Evolutionary conservation across 106 monocot species (phyloP).

Genomic region (Allium fistulosum): DNA sequence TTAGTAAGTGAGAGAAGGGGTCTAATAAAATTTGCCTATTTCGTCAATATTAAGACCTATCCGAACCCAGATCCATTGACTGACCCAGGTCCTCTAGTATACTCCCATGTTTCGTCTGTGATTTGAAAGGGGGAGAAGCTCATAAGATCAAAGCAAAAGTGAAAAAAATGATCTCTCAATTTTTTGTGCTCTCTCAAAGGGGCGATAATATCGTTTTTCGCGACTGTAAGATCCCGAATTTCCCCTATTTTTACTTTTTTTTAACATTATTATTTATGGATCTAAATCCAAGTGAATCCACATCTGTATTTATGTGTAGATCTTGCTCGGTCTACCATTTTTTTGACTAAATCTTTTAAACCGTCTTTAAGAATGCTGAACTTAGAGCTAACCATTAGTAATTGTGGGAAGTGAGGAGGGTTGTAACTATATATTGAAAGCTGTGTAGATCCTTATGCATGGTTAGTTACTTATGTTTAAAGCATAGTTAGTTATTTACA

Average conservation of each 20-base stretch:
- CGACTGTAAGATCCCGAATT: slow-evolving; percentile 59
- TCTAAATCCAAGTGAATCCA: background rate
- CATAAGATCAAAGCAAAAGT: background rate
- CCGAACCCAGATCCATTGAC: no score
- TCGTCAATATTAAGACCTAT: no score
- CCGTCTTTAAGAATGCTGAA: background rate
- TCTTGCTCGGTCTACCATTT: background rate
- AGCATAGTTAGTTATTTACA: no score
- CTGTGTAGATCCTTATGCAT: background rate
- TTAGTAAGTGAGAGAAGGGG: no score
- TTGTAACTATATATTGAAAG: background rate
- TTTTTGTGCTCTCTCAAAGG: slow-evolving; percentile 96
- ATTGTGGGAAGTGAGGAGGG: background rate
- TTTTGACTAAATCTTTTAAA: background rate
- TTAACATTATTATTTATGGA: background rate
- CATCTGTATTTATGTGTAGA: background rate
- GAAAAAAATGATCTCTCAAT: slow-evolving; percentile 79
- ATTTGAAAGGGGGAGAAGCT: no score
- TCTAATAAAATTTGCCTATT: no score
- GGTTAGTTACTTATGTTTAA: background rate
- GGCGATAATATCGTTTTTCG: slow-evolving; percentile 99
- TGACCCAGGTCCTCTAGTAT: no score
- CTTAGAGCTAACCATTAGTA: background rate
- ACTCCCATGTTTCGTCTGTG: no score
- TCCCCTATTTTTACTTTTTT: slow-evolving; percentile 4